These are phyloP conservation scores for Pistacia vera DNA, from an alignment of 345 rosid species.

Conservation along the genomic window DNA sequence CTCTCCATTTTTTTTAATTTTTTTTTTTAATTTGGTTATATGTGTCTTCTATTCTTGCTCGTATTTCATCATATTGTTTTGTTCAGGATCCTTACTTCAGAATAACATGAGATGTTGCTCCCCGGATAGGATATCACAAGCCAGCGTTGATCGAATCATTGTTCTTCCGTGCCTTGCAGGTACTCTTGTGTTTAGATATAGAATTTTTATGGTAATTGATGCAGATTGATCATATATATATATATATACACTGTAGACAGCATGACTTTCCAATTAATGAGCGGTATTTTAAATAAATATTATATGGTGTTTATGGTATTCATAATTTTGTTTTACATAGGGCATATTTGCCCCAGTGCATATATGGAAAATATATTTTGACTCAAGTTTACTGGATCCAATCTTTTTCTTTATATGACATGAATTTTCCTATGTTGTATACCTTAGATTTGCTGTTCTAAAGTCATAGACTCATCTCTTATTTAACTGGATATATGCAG, in stretches of 20 bases:
- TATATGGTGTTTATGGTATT: not conserved
- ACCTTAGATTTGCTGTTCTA: not conserved
- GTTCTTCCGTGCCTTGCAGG: conserved; percentile 89
- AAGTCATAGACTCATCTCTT: conserved; percentile 6
- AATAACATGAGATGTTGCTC: conserved; percentile 98
- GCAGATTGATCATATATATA: too few species aligned
- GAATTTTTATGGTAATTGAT: not conserved
- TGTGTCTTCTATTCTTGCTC: not conserved
- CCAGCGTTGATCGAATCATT: conserved; percentile 86
- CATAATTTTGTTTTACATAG: not conserved
- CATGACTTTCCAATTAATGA: too few species aligned
- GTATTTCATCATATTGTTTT: conserved; percentile 19
- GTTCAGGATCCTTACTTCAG: conserved; percentile 96
- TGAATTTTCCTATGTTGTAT: not conserved
- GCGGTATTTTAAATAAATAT: too few species aligned
- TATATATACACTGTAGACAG: not conserved
- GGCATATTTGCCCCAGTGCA: too few species aligned
- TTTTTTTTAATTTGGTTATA: not conserved
- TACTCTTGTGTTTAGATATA: conserved; percentile 20
- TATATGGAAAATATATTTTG: too few species aligned
- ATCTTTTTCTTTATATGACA: not conserved
- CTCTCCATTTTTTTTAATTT: not conserved
- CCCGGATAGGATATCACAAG: conserved; percentile 89
- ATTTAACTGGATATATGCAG: conserved; percentile 38
- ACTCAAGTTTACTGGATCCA: not conserved